Conservation (phyloP, 2,329 filamentous ascomycete genomes). For the Periglandula ipomoeae region DNA sequence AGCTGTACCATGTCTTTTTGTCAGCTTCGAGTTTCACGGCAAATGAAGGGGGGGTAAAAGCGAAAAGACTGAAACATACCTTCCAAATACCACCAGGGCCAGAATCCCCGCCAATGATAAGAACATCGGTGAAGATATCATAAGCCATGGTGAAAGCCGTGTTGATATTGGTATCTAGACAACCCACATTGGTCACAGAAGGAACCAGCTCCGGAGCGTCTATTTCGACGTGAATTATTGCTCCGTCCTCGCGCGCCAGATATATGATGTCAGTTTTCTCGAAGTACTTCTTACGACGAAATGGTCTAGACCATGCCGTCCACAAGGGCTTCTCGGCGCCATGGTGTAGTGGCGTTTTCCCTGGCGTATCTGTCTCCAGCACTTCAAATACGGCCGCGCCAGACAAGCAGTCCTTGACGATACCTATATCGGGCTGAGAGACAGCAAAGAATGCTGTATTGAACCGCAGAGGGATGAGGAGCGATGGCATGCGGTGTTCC, state of each 20-base stretch:
- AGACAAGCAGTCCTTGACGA: conserved; percentile 46
- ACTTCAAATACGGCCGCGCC: conserved; percentile 38
- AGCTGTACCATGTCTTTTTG: conserved; percentile 27
- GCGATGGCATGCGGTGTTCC: conserved; percentile 50
- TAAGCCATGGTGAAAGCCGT: conserved; percentile 73
- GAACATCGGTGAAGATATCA: conserved; percentile 60
- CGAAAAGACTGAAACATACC: conserved; percentile 27
- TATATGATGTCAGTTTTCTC: conserved; percentile 70
- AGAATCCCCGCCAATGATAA: conserved; percentile 70
- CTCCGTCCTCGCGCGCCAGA: conserved; percentile 79
- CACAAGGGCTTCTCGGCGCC: conserved; percentile 52
- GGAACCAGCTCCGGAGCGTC: conserved; percentile 46
- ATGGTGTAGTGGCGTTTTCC: conserved; percentile 35
- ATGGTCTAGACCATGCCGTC: conserved; percentile 76
- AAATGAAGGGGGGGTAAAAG: conserved; percentile 5
- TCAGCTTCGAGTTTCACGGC: background rate
- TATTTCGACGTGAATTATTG: conserved; percentile 64
- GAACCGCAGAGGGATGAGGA: conserved; percentile 64
- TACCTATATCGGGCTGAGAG: conserved; percentile 47
- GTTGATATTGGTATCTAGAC: conserved; percentile 63
- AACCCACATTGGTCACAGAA: conserved; percentile 50
- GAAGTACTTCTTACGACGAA: conserved; percentile 54
- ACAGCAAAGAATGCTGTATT: conserved; percentile 63
- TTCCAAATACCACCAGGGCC: conserved; percentile 70
- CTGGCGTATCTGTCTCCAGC: conserved; percentile 31